phyloP scores from a whole-genome alignment of 2,329 filamentous ascomycete genomes.

The Colletotrichum cereale region DNA sequence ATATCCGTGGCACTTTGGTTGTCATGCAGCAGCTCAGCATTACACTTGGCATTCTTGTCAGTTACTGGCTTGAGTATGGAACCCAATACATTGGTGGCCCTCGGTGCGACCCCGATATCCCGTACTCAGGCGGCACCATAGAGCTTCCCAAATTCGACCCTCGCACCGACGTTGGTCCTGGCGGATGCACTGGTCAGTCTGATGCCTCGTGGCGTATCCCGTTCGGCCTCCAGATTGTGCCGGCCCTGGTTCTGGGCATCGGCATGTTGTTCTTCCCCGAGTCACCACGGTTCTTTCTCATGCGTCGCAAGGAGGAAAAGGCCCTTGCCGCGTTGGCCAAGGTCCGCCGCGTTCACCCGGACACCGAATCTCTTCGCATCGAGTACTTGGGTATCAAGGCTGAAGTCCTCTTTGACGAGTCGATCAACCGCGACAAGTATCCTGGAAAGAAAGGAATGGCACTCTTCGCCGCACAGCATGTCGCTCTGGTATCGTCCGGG shows the following conservation, averaged over 20 bases:
- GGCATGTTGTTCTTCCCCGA: slow-evolving; percentile 67
- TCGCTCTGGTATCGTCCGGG: not conserved
- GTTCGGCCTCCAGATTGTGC: not conserved
- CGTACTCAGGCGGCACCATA: slow-evolving; percentile 58
- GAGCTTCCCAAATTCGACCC: slow-evolving; percentile 56
- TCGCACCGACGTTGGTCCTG: slow-evolving; percentile 56
- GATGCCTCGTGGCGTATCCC: not conserved
- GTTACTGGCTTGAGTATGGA: slow-evolving; percentile 58
- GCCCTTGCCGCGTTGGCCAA: slow-evolving; percentile 49
- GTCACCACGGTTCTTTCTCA: slow-evolving; percentile 51
- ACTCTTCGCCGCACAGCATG: not conserved
- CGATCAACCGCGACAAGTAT: not conserved
- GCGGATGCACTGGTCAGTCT: not conserved
- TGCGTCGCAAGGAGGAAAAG: slow-evolving; percentile 50
- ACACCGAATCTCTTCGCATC: slow-evolving; percentile 48
- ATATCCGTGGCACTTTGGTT: slow-evolving; percentile 61
- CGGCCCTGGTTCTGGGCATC: slow-evolving; percentile 66
- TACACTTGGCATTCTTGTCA: slow-evolving; percentile 57
- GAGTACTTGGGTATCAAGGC: not conserved
- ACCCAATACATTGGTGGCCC: slow-evolving; percentile 57
- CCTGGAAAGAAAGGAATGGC: not conserved
- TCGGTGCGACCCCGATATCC: slow-evolving; percentile 60
- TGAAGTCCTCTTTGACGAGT: not conserved
- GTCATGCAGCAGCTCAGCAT: slow-evolving; percentile 59
- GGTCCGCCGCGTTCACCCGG: slow-evolving; percentile 50